phyloP scores from a whole-genome alignment of 2,329 filamentous ascomycete species.

The Aspergillus brunneoviolaceus region DNA sequence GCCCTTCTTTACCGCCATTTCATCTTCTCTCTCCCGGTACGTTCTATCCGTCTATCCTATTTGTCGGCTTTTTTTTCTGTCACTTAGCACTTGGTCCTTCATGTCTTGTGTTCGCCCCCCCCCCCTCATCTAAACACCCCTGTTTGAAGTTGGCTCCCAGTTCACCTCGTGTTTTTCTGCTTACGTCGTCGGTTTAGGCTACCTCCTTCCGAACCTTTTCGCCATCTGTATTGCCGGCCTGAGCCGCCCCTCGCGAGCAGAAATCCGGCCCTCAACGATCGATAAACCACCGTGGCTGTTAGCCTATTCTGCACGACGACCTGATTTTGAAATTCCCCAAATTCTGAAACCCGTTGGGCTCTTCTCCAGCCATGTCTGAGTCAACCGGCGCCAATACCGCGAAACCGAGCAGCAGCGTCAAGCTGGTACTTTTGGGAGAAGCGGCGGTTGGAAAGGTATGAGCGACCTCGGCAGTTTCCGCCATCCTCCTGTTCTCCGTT shows the following conservation, averaged over 20 bases:
- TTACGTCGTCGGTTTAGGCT: constrained; percentile 23
- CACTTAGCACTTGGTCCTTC: constrained; percentile 18
- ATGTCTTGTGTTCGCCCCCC: constrained; percentile 8
- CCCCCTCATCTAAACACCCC: not conserved
- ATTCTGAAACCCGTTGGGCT: constrained; percentile 17
- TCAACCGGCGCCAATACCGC: constrained; percentile 64
- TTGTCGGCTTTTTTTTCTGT: constrained; percentile 13
- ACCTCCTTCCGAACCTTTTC: constrained; percentile 16
- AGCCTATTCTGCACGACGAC: constrained; percentile 31
- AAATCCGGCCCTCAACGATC: constrained; percentile 26
- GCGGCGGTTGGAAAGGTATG: constrained; percentile 96
- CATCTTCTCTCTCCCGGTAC: constrained; percentile 18
- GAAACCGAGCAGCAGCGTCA: constrained; percentile 99
- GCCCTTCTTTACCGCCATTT: constrained; percentile 20
- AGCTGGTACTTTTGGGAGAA: constrained; percentile 96
- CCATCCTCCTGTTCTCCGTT: not conserved
- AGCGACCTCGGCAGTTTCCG: constrained; percentile 2
- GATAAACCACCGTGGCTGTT: constrained; percentile 21
- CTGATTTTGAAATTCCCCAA: constrained; percentile 22
- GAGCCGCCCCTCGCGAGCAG: constrained; percentile 21
- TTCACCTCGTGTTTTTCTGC: constrained; percentile 16
- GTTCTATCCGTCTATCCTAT: constrained; percentile 14
- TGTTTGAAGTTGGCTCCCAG: not conserved
- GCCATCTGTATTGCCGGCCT: constrained; percentile 11
- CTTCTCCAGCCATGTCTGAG: constrained; percentile 63